phyloP scores from a whole-genome alignment of 2,329 filamentous ascomycete species.

The Fusarium euwallaceae region DNA sequence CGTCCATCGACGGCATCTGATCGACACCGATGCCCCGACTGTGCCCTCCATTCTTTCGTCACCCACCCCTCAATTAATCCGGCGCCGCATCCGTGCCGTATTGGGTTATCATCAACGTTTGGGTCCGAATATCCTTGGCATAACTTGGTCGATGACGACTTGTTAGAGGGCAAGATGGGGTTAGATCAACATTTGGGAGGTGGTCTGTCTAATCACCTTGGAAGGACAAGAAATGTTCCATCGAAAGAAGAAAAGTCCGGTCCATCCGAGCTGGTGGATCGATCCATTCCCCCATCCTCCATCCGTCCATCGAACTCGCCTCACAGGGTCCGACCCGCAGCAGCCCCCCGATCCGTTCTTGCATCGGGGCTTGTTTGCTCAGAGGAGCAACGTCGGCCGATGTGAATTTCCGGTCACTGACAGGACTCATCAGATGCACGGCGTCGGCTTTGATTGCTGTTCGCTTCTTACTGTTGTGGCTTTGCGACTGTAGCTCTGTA shows the following conservation, averaged over 20 bases:
- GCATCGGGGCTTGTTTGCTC: slow-evolving; percentile 15
- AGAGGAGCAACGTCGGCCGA: slow-evolving; percentile 24
- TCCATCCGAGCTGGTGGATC: slow-evolving; percentile 37
- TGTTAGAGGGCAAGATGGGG: slow-evolving; percentile 5
- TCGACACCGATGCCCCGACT: slow-evolving; percentile 27
- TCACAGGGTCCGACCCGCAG: slow-evolving; percentile 22
- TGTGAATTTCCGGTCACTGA: slow-evolving; percentile 6
- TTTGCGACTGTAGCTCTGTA: background rate
- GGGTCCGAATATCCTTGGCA: slow-evolving; percentile 5
- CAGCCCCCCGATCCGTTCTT: slow-evolving; percentile 31
- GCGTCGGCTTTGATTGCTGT: background rate
- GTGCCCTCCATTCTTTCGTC: slow-evolving; percentile 14
- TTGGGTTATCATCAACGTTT: slow-evolving; percentile 11
- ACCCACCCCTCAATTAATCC: slow-evolving; percentile 7
- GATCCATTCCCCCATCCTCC: slow-evolving; percentile 9
- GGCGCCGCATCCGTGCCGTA: slow-evolving; percentile 28
- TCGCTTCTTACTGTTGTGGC: slow-evolving; percentile 12
- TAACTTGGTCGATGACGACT: slow-evolving; percentile 31
- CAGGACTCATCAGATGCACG: background rate
- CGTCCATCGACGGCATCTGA: slow-evolving; percentile 18
- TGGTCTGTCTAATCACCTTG: background rate
- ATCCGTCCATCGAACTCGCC: slow-evolving; percentile 3
- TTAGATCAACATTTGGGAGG: background rate
- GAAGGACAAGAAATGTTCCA: background rate
- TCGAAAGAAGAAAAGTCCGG: slow-evolving; percentile 20